Evolutionary conservation across 371 early-diverging fungal species (phyloP), one percentile per base, ranked within the genome.

Genomic region (Mucor circinelloides): DNA sequence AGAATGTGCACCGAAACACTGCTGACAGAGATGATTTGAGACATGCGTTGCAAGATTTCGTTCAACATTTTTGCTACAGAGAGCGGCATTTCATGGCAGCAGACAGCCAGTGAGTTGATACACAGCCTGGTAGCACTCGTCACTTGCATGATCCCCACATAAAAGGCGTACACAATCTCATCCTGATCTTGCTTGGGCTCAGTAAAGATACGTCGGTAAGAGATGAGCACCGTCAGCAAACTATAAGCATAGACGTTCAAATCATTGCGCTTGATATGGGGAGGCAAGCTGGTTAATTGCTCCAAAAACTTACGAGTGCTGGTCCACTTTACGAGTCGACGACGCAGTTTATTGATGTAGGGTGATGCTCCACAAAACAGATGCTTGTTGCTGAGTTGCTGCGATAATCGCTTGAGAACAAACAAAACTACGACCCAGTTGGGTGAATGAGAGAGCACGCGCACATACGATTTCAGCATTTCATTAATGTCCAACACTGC

Each of bases 1-100:
- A 98, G 79, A 63, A 95, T 92, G 68, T 92, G 93, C 7, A 94
- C 93, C 31, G 93, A 90, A 44, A 96, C 87, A 42, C 91, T 85
- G 9, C 89, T 79, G 2, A 90, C 86, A 3, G 95, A 93, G 77
- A 95, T 94, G 48, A 93, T 90, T 68, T 95, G 93, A 28, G 92
- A 90, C 72, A 96, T 85, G 68, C 89, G 87, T 55, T 87, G 74
- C 12, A 96, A 75, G 0, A 90, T 93, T 10, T 82, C 85, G 4
- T 93, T 87, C 27, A 96, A 77, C 70, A 87, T 84, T 65, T 93
- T 93, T 17, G 89, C 85, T 77, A 94, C 89, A 2, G 90, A 90
- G 13, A 80, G 76, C 0, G 95, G 95, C 23, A 97, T 73, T 66
- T 97, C 94, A 50, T 89, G 86, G 63, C 95, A 92, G 54, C 93